Percentiles rank a stretch among this genome's conserved stretches.
Evolutionary conservation across 2,329 filamentous ascomycete species (phyloP).

Genomic region (Beauveria sp.): DNA sequence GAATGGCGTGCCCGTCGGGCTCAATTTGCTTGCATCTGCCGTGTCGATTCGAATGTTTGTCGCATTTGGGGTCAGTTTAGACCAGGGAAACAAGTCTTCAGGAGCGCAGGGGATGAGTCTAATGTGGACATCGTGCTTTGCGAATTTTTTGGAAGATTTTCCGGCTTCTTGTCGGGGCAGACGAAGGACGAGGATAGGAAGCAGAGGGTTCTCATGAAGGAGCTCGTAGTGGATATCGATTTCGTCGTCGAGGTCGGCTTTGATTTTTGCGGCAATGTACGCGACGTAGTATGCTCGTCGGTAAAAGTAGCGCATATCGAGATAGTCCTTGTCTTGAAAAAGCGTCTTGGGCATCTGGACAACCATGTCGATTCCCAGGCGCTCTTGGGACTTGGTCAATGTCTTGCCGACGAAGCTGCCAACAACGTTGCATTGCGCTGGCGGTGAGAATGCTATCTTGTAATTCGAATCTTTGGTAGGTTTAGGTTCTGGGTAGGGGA

Average conservation of each 20-base stretch:
- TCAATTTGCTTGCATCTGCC: constrained; percentile 34
- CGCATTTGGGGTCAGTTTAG: constrained; percentile 62
- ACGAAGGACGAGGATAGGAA: constrained; percentile 55
- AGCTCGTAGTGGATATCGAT: constrained; percentile 56
- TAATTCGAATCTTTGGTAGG: constrained; percentile 72
- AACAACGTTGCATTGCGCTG: constrained; percentile 73
- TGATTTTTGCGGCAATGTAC: constrained; percentile 65
- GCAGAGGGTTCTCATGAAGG: constrained; percentile 66
- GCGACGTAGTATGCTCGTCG: constrained; percentile 89
- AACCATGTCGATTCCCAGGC: constrained; percentile 68
- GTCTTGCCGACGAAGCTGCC: constrained; percentile 79
- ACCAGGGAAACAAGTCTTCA: constrained; percentile 58
- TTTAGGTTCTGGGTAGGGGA: constrained; percentile 79
- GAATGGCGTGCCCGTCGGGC: constrained; percentile 57
- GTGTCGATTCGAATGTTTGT: constrained; percentile 59
- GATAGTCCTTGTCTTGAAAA: constrained; percentile 91
- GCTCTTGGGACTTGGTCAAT: constrained; percentile 55
- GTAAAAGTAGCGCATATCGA: constrained; percentile 90
- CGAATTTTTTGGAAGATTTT: constrained; percentile 19
- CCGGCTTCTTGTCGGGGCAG: constrained; percentile 17
- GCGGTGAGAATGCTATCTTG: constrained; percentile 70
- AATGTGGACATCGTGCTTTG: constrained; percentile 47
- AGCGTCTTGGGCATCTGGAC: constrained; percentile 73
- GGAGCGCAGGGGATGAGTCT: constrained; percentile 71
- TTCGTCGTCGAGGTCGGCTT: constrained; percentile 43